Evolutionary conservation across 1,284 basidiomycete genomes (phyloP).

Genomic region (Phylloboletellus chloephorus): DNA sequence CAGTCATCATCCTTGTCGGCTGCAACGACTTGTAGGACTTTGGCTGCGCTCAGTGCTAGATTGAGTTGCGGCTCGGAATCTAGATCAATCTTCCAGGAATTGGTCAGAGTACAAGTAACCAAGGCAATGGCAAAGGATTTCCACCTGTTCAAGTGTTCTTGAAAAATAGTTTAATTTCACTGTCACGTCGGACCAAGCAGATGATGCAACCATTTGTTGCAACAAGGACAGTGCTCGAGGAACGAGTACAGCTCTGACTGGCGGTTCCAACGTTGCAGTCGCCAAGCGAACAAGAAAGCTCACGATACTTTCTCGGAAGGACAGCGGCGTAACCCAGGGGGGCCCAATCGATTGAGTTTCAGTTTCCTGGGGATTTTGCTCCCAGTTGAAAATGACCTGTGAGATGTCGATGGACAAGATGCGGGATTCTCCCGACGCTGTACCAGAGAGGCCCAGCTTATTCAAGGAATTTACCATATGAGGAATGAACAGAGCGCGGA

Average conservation of each 20-base stretch:
- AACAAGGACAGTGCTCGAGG: constrained; percentile 80
- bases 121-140: constrained; percentile 19
- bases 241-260: constrained; percentile 59
- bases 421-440: constrained; percentile 78
- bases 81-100: constrained; percentile 60
- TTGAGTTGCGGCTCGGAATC: constrained; percentile 59
- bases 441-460: constrained; percentile 78
- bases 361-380: constrained; percentile 53
- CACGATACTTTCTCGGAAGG: constrained; percentile 84
- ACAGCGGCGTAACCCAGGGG: constrained; percentile 71
- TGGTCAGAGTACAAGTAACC: constrained; percentile 17
- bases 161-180: constrained; percentile 90
- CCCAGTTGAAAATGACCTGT: constrained; percentile 87
- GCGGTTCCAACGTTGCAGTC: constrained; percentile 67
- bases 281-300: constrained; percentile 90
- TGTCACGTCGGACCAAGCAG: constrained; percentile 90
- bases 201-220: constrained; percentile 73
- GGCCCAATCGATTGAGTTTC: constrained; percentile 23
- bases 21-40: constrained; percentile 85
- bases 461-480: constrained; percentile 89
- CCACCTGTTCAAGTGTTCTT: constrained; percentile 74
- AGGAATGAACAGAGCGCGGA: constrained; percentile 91
- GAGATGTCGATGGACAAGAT: constrained; percentile 78
- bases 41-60: constrained; percentile 79
- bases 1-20: constrained; percentile 82